Evolutionary conservation across 2,329 filamentous ascomycete species (phyloP), one percentile per base, ranked within the genome.

Genomic region (Phyllosticta citriasiana): DNA sequence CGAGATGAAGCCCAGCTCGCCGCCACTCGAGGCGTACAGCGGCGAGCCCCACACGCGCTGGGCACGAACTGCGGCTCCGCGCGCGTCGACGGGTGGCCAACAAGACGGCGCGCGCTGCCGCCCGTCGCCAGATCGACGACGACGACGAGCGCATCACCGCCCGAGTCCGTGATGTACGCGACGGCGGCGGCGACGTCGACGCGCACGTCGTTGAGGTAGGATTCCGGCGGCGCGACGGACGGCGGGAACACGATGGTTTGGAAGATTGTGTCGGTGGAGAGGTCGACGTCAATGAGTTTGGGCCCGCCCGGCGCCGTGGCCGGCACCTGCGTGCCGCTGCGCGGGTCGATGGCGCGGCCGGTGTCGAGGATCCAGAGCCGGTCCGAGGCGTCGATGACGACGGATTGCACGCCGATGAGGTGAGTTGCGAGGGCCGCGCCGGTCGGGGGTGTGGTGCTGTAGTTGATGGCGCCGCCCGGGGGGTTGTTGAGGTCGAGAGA

Each of bases 301-400:
- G 80, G 78, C 0, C 81, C 80, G 40, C 80, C 80, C 27, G 74
- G 73, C 6, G 12, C 26, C 0, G 73, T 69, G 0, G 80, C 74
- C 0, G 68, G 66, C 9, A 81, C 72, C 10, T 81, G 74, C 0
- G 74, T 76, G 4, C 77, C 77, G 53, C 80, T 73, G 0, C 67
- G 65, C 4, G 72, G 73, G 19, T 53, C 19, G n/a, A 72, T 67
- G 1, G 74, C 75, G 24, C 80, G 74, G 8, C 80, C 80, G 2
- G 79, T 82, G 64, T 83, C 80, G 7, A 82, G 74, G 57, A 82
- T 77, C 80, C 79, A 82, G 22, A 82, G 73, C 6, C 78, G 74
- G 66, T 82, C 78, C 2, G 70, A 67, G 0, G 79, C 65, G 63
- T 83, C 80, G 19, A 82, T 73, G 10, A 82, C 79, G 1, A 82